Conservation (phyloP, 495 filamentous ascomycete genomes). For the Xylona heveae region DNA sequence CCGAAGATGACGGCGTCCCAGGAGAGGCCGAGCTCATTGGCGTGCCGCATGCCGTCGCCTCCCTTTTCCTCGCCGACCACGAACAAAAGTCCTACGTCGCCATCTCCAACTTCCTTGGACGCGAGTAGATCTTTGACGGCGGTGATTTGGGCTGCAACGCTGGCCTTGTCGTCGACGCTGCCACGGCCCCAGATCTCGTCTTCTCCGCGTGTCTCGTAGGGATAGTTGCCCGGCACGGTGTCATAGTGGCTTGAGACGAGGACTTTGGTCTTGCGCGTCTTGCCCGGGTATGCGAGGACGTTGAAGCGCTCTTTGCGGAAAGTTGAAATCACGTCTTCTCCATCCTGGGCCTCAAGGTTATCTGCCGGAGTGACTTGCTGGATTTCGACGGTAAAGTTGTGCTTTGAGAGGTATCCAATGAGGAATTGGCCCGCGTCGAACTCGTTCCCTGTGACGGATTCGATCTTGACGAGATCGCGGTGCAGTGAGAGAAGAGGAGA, state of each 20-base stretch:
- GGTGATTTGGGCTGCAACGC: conserved; percentile 58
- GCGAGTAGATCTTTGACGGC: conserved; percentile 41
- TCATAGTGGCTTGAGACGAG: conserved; percentile 61
- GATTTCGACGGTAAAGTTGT: conserved; percentile 43
- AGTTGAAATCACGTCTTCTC: conserved; percentile 3
- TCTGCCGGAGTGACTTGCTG: conserved; percentile 19
- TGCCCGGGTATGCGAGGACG: conserved; percentile 52
- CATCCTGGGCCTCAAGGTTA: not conserved
- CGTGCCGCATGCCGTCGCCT: conserved; percentile 67
- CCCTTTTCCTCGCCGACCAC: conserved; percentile 73
- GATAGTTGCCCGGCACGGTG: conserved; percentile 52
- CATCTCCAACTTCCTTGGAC: conserved; percentile 17
- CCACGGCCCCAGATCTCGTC: conserved; percentile 51
- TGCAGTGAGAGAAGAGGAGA: no score
- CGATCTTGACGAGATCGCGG: conserved; percentile 47
- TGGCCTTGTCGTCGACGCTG: conserved; percentile 75
- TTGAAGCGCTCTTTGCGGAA: conserved; percentile 41
- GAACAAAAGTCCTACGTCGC: conserved; percentile 52
- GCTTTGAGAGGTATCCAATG: conserved; percentile 20
- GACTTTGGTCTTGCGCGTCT: conserved; percentile 32
- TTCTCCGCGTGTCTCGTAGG: conserved; percentile 24
- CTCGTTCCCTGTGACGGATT: conserved; percentile 61
- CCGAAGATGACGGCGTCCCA: conserved; percentile 67
- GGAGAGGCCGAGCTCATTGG: conserved; percentile 25
- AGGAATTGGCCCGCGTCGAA: conserved; percentile 46